phyloP scores from a whole-genome alignment of 2,329 filamentous ascomycete genomes.

The Zelopaecilomyces penicillatus region DNA sequence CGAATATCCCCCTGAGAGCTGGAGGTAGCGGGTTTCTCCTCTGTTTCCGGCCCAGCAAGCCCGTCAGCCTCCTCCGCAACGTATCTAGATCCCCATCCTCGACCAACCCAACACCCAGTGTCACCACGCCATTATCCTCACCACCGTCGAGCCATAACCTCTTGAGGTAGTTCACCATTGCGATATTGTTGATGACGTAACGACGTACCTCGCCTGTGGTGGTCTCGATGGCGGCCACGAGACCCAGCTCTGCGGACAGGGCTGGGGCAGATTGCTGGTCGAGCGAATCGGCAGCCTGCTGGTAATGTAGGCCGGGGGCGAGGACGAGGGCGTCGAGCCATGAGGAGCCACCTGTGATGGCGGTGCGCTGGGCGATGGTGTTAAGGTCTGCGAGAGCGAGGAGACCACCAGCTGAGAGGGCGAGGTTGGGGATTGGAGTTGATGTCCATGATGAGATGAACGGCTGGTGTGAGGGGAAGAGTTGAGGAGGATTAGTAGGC shows the following conservation, averaged over 20 bases:
- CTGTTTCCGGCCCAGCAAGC: not conserved
- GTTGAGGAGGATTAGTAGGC: too few relatives aligned
- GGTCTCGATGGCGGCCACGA: constrained; percentile 9
- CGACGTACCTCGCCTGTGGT: constrained; percentile 17
- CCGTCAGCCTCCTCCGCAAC: constrained; percentile 13
- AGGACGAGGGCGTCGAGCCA: constrained; percentile 50
- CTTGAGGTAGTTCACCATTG: constrained; percentile 40
- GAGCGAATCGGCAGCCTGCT: constrained; percentile 47
- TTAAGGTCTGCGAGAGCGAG: constrained; percentile 51
- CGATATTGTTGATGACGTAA: constrained; percentile 38
- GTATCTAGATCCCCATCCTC: constrained; percentile 16
- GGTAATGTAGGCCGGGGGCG: constrained; percentile 52
- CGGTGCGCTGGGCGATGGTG: constrained; percentile 47
- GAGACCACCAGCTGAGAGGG: constrained; percentile 44
- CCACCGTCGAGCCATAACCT: constrained; percentile 17
- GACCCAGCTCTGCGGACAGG: constrained; percentile 17
- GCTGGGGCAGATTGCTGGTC: constrained; percentile 31
- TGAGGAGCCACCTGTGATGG: constrained; percentile 46
- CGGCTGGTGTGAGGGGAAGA: constrained; percentile 7
- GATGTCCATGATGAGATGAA: constrained; percentile 35
- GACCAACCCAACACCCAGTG: constrained; percentile 19
- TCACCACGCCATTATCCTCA: constrained; percentile 14
- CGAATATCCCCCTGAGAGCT: constrained; percentile 3
- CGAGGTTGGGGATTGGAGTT: constrained; percentile 36
- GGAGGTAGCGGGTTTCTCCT: not conserved